Evolutionary conservation across 345 rosid species (phyloP).

Genomic region (Citrus reticulata): DNA sequence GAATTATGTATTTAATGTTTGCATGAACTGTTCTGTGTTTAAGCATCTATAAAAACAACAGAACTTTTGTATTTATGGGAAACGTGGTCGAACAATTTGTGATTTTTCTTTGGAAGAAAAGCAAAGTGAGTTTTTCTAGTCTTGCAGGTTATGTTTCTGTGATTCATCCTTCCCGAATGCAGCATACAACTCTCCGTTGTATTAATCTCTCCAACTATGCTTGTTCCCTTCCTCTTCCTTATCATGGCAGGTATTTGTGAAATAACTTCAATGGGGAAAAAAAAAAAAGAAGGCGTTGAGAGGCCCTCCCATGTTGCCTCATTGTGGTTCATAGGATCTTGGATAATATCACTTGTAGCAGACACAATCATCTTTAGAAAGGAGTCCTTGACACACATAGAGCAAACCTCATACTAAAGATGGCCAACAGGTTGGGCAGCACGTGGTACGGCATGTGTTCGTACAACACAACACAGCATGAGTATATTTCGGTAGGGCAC

Average conservation of each 20-base stretch:
- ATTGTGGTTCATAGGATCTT: slow-evolving; percentile 46
- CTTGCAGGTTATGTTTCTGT: slow-evolving; percentile 45
- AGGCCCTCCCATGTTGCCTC: slow-evolving; percentile 28
- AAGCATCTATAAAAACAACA: not conserved
- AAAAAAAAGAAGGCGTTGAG: too few species aligned
- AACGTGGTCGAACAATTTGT: not conserved
- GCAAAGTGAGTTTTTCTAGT: not conserved
- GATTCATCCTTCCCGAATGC: not conserved
- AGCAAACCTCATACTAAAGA: slow-evolving; percentile 35
- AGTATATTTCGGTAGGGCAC: too few species aligned
- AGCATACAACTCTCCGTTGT: too few species aligned
- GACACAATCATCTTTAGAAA: slow-evolving; percentile 36
- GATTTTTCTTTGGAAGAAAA: too few species aligned
- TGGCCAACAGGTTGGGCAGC: accelerated
- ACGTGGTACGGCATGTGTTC: too few species aligned
- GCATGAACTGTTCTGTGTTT: not conserved
- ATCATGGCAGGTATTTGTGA: too few species aligned
- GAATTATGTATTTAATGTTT: not conserved
- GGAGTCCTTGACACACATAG: slow-evolving; percentile 43
- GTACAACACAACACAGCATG: accelerated
- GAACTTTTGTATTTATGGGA: not conserved
- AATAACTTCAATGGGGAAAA: too few species aligned
- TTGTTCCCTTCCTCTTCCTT: too few species aligned
- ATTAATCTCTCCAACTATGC: too few species aligned
- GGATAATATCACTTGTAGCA: too few species aligned